These are phyloP conservation scores for Dactylellina haptotyla DNA, from an alignment of 2,329 filamentous ascomycete species.

Conservation along the genomic window DNA sequence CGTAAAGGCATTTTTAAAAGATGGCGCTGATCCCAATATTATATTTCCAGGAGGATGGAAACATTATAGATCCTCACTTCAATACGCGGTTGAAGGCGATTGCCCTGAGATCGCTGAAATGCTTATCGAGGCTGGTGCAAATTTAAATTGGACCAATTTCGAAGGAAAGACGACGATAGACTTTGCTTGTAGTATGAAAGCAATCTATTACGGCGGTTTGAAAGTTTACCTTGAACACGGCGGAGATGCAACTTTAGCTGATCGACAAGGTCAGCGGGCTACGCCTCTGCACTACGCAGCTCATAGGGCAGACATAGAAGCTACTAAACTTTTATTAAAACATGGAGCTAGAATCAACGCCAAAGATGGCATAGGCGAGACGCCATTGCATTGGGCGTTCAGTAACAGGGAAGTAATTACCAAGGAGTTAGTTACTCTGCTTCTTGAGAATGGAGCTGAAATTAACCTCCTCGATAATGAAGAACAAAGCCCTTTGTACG, in stretches of 20 bases:
- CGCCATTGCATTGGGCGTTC: constrained; percentile 3
- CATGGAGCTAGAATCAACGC: constrained; percentile 1
- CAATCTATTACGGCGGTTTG: not conserved
- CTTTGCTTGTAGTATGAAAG: not conserved
- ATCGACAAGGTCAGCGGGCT: not conserved
- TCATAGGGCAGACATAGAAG: not conserved
- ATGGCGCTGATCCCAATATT: not conserved
- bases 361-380: not conserved
- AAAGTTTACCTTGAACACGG: not conserved
- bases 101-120: not conserved
- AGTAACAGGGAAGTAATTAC: not conserved
- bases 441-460: constrained; percentile 6
- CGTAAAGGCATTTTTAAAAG: not conserved
- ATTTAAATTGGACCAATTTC: not conserved
- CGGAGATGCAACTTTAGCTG: not conserved
- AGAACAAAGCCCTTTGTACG: not conserved
- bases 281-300: not conserved
- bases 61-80: not conserved
- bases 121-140: not conserved
- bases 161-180: not conserved
- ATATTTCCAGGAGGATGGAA: not conserved
- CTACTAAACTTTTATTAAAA: not conserved
- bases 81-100: not conserved
- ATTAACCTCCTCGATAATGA: not conserved
- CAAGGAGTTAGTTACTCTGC: not conserved